These are phyloP conservation scores for Pythium insidiosum DNA, from an alignment of 352 stramenopile genomes.

Conservation along the genomic window DNA sequence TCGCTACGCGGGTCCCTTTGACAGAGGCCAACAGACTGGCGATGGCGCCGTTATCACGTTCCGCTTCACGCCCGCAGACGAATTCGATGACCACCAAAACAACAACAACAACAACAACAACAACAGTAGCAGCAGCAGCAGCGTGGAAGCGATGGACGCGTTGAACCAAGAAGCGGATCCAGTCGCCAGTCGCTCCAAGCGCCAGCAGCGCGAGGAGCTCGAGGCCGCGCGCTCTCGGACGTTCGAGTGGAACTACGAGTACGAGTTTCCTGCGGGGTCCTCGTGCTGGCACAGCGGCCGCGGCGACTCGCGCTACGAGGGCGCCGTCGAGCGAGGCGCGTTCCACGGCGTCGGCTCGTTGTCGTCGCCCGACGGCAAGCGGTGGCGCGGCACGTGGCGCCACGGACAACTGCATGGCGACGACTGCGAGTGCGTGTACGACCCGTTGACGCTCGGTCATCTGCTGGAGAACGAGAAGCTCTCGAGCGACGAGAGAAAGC, in stretches of 20 bases:
- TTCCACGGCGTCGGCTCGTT: constrained; percentile 62
- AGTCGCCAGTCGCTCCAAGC: too few relatives aligned
- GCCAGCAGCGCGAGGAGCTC: too few relatives aligned
- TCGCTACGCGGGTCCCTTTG: constrained; percentile 47
- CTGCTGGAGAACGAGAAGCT: constrained; percentile 23
- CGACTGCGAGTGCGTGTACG: constrained; percentile 41
- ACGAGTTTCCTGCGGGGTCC: constrained; percentile 58
- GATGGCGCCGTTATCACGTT: constrained; percentile 31
- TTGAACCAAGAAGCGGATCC: too few relatives aligned
- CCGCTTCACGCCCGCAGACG: constrained; percentile 20
- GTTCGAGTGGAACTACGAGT: constrained; percentile 45
- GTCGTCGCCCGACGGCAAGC: constrained; percentile 40
- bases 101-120: too few relatives aligned
- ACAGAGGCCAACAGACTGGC: constrained; percentile 33
- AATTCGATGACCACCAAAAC: too few relatives aligned
- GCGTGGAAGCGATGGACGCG: too few relatives aligned
- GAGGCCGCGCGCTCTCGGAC: too few relatives aligned
- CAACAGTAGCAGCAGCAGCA: too few relatives aligned
- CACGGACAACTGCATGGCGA: constrained; percentile 40
- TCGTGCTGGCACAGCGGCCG: constrained; percentile 50
- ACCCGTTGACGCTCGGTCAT: constrained; percentile 33
- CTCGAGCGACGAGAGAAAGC: neutral
- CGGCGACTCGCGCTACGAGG: constrained; percentile 45
- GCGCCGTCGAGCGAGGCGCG: constrained; percentile 32
- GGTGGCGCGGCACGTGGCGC: constrained; percentile 41